Evolutionary conservation across 306 rosid species (phyloP), one percentile per base, ranked within the genome.

Genomic region (Pyrus pyrifolia): DNA sequence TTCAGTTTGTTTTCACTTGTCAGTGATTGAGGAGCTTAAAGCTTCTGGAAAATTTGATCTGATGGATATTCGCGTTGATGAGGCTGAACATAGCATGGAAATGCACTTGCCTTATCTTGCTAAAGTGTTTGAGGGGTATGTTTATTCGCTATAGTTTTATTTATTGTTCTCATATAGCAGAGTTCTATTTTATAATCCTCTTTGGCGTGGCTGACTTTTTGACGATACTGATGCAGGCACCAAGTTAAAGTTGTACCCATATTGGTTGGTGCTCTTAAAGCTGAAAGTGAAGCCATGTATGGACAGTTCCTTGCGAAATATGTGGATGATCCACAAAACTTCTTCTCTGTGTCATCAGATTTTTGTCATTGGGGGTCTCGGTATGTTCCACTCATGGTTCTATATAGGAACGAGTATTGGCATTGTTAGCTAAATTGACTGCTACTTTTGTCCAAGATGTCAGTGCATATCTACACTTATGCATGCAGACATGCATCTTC

Each of bases 51-150:
- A 88, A 67, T 93, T 96, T 79, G 99, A 89, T 67, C 69, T 61
- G 78, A 96, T 96, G 99, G 87, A 86, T 84, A 89, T 93, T 72
- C 87, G 66, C 12, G 75, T 88, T 64, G 99, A 96, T 80, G 99
- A 96, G 87, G 98, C 96, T 78, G 99, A 96, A 83, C 99, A 96
- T 79, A 96, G 99, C 90, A 93, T 96, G 99, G 99, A 96, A 87
- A 96, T 96, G 98, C 99, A 96, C 79, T 83, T 96, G 84, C 99
- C 99, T 27, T 96, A 93, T 88, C 91, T 96, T 78, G 98, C 91
- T 69, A 96, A 96, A 91, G 88, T 96, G 77, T 96, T 96, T 64
- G 91, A 96, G 74, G 99, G 99, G 99, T 96, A 89, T 73, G 38
- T 42, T 58, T 52, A 5, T 14, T 53, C 76, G 8, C 1, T 29